Evolutionary conservation across 2,329 filamentous ascomycete genomes (phyloP), one percentile per base, ranked within the genome.

Genomic region (Cryphonectria naterciae): DNA sequence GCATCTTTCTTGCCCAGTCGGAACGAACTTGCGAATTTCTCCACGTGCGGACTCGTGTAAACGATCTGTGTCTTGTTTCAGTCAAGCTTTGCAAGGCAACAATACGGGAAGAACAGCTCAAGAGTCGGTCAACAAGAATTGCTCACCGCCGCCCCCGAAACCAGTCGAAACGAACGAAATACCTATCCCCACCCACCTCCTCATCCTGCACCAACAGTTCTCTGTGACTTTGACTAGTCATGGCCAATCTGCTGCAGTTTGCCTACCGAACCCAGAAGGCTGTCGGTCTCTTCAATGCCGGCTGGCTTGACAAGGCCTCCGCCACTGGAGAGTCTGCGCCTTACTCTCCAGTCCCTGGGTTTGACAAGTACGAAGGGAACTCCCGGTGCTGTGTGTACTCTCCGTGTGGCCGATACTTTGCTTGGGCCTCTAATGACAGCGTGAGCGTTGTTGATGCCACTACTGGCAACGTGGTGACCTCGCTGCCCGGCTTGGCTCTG

Each of bases 211-310:
- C 72, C 74, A 70, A 77, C 77, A 77, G 77, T 74, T 72, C 76
- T 78, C 91, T 92, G 92, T 94, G 92, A 87, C 92, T 94, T 94
- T 94, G 80, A 91, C 89, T 94, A 94, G 93, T 91, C 89, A 98
- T 97, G 94, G 93, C 93, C 82, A 91, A 87, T 87, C 91, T 93
- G 80, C 92, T 95, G 85, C 95, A 98, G 90, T 93, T 98, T 90
- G 93, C 94, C 84, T 97, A 93, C 88, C 94, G 96, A 85, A 98
- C 96, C 83, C 92, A 95, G 84, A 98, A 98, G 90, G 92, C 91
- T 82, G 95, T 99, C 85, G 95, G 95, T 79, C 87, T 98, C 83
- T 90, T 97, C 84, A 93, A 98, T 85, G 94, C 94, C 78, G 93
- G 91, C 76, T 64, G 61, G 67, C 61, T 62, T 35, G 67, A 62